Evolutionary conservation across 768 basidiomycete genomes (phyloP).

Genomic region (Epithele typhae): DNA sequence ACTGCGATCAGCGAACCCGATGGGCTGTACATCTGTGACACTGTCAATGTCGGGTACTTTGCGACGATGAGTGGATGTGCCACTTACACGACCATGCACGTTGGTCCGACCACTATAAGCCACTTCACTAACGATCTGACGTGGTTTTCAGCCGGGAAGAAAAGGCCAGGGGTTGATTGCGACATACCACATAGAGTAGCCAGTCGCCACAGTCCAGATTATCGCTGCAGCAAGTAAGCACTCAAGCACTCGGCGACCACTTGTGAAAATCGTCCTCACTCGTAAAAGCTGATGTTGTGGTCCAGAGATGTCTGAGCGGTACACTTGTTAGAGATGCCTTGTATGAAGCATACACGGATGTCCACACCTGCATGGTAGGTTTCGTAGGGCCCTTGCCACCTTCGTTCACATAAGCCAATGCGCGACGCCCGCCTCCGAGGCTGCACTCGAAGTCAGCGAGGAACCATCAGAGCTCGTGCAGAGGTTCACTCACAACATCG

Average conservation of each 20-base stretch:
- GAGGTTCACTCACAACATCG: slow-evolving; percentile 61
- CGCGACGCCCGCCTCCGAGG: slow-evolving; percentile 48
- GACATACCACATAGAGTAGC: slow-evolving; percentile 69
- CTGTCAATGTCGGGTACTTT: neutral
- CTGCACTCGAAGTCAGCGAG: slow-evolving; percentile 33
- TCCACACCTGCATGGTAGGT: slow-evolving; percentile 64
- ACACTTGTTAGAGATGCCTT: no score
- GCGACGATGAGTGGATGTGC: neutral
- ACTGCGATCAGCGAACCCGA: slow-evolving; percentile 67
- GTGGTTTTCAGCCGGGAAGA: no score
- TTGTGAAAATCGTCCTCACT: no score
- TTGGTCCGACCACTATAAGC: slow-evolving; percentile 64
- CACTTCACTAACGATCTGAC: slow-evolving; percentile 61
- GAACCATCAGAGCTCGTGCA: neutral
- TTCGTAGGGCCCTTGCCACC: slow-evolving; percentile 24
- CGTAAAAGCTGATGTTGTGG: slow-evolving; percentile 78
- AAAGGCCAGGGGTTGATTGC: neutral
- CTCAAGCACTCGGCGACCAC: no score
- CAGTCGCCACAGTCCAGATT: slow-evolving; percentile 77
- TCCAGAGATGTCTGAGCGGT: slow-evolving; percentile 65
- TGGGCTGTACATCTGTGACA: slow-evolving; percentile 60
- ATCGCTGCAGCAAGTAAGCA: slow-evolving; percentile 39
- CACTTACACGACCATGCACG: slow-evolving; percentile 63
- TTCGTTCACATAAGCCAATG: slow-evolving; percentile 40
- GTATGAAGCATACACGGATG: no score